Percentiles rank a stretch among this genome's conserved stretches.
phyloP scores from a whole-genome alignment of 768 basidiomycete genomes.

The Leccinum subtestaceum region DNA sequence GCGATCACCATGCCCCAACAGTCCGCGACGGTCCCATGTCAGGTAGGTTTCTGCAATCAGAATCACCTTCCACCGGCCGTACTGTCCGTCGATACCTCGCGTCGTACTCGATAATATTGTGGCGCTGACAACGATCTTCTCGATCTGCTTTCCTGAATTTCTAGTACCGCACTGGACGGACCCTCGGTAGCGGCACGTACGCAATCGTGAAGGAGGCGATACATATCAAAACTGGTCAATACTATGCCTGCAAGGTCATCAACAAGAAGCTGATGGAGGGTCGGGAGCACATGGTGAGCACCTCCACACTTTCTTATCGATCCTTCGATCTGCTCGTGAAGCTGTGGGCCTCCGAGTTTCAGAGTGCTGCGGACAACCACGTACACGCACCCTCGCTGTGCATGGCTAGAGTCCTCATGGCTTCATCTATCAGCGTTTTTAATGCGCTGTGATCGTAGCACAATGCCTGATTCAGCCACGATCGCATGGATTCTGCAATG shows the following conservation, averaged over 20 bases:
- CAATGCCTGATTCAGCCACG: neutral
- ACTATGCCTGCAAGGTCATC: constrained; percentile 99
- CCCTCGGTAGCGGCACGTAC: constrained; percentile 89
- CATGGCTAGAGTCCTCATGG: neutral
- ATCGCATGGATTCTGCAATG: neutral
- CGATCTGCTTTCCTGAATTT: constrained; percentile 1
- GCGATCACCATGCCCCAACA: constrained; percentile 29
- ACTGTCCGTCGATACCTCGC: constrained; percentile 1
- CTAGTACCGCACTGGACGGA: constrained; percentile 86
- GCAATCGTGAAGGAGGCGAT: constrained; percentile 95
- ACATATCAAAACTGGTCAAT: constrained; percentile 87
- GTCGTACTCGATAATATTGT: constrained; percentile 4
- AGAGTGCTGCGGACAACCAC: constrained; percentile 2
- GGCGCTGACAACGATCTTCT: constrained; percentile 6
- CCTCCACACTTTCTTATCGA: constrained; percentile 4
- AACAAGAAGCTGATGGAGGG: constrained; percentile 99
- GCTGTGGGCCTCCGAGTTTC: neutral
- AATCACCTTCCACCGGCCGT: neutral
- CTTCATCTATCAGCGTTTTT: constrained; percentile 7
- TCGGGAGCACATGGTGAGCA: constrained; percentile 89
- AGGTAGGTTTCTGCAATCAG: constrained; percentile 31
- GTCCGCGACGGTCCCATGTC: constrained; percentile 44
- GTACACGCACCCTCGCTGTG: constrained; percentile 2
- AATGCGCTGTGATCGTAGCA: constrained; percentile 15
- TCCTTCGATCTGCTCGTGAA: constrained; percentile 5